Base-by-base conservation (phyloP, 2,329 filamentous ascomycete species). In the Davidsoniella virescens region DNA sequence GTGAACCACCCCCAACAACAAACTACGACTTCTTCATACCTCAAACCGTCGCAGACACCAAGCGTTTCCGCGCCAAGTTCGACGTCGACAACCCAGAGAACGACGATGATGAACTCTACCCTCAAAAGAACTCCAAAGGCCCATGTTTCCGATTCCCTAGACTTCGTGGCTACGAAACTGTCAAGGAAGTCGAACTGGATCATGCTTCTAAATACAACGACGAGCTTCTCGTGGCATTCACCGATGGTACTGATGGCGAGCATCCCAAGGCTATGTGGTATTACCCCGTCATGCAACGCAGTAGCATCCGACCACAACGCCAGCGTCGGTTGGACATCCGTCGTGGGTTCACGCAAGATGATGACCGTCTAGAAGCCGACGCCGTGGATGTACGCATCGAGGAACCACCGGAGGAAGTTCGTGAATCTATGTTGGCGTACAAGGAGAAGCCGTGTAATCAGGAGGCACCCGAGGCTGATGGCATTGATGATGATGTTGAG, bases 21-120 rank as follows among this genome's bases (percentile, higher is more conserved):
- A 75, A 80, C 60, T 83, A 82, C 62, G 76, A 83, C 58, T 79
- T 79, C 61, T 84, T 77, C 63, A 69, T 84, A 20, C 68, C 72
- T 5, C 70, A 75, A 47, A 70, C 65, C 6, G 55, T 62, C 18
- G 59, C 63, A 4, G 68, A 71, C 1, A 71, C 71, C 33, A 64
- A 68, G 9, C 69, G 68, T 42, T 81, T 84, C 65, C 74, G 76
- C 54, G 65, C 70, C 56, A 76, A 72, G 59, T 80, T 81, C 57
- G 74, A 80, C 58, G 62, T 73, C 5, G 65, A 73, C 54, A 73
- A 78, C 57, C 66, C 71, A 1, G 68, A 75, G 16, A 69, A 70
- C 52, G 71, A 75, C 53, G 69, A 72, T 46, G 68, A 73, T 2
- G 63, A 64, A 4, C 66, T 79, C 4, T 80, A 80, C 62, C 73